Base-by-base conservation (phyloP, 1,284 basidiomycete species). In the Thelephora terrestris region DNA sequence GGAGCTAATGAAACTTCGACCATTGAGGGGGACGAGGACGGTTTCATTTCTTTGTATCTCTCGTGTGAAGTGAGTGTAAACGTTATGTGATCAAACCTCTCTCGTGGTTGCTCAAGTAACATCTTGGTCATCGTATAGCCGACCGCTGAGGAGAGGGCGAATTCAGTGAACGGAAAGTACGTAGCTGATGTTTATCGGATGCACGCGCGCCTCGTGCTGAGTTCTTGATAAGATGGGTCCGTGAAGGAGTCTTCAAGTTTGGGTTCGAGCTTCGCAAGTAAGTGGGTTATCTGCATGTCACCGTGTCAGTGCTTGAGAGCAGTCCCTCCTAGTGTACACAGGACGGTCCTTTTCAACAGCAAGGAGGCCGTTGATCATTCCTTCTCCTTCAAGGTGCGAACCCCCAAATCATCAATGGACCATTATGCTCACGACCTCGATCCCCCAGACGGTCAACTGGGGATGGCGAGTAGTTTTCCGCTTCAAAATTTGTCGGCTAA, bases 331-430 rank as follows among this genome's bases (percentile, higher is more conserved):
- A 84, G 79, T 53, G 34, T 75, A 17, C 65, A 67, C 23, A 81
- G 76, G 58, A 69, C 66, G 3, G 63, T 74, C 5, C 62, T 71
- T 17, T 85, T 77, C 57, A 79, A 76, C 51, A 63, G 70, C 43
- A 91, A 90, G 61, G 90, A 92, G 59, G 90, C 90, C 0, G 75
- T 80, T 46, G 85, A 91, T 54, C 90, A 91, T 61, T 79, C 83
- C 1, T 92, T 91, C 55, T 88, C 85, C 10, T 80, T 78, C 62
- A 86, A 86, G 68, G 88, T 78, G 53, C 18, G 59, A 46, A 1
- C 24, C 24, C n/a, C 16, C 9, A 37, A 23, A 7, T 16, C 4
- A 14, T 14, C 39, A n/a, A 9, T 32, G 27, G 43, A 34, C 36
- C 16, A 32, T 24, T 9, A 7, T 50, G 34, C 17, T 51, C 17